A percentile compares a stretch with the other conserved stretches of the same genome.
These are phyloP conservation scores for Populus deltoides DNA, from an alignment of 345 rosid species.

Conservation along the genomic window DNA sequence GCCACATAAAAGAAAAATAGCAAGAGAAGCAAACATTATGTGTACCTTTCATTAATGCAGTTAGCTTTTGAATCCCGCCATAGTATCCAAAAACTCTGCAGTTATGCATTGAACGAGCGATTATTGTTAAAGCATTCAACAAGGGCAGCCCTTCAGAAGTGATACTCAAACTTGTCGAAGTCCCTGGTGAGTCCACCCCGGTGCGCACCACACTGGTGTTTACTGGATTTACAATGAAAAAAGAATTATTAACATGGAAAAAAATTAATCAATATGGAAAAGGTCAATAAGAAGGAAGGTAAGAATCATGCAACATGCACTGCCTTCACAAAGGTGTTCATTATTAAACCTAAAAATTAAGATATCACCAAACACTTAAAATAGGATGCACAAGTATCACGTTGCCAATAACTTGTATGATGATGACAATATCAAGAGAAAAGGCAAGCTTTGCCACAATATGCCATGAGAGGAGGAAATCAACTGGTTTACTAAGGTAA, in stretches of 20 bases:
- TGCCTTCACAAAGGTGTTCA: neutral
- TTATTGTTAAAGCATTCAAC: slow-evolving; percentile 56
- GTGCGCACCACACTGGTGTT: slow-evolving; percentile 31
- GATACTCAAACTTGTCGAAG: slow-evolving; percentile 38
- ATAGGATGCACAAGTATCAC: too few relatives aligned
- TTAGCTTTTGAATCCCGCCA: slow-evolving; percentile 68
- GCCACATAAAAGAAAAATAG: slow-evolving; percentile 1
- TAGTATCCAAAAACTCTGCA: slow-evolving; percentile 62
- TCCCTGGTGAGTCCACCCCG: slow-evolving; percentile 29
- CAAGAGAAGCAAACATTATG: neutral
- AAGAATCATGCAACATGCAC: neutral
- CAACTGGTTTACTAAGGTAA: too few relatives aligned
- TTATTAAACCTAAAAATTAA: too few relatives aligned
- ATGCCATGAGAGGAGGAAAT: too few relatives aligned
- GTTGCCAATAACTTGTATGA: too few relatives aligned
- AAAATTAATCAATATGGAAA: neutral
- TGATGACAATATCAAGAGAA: too few relatives aligned
- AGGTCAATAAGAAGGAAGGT: neutral
- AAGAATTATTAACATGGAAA: neutral
- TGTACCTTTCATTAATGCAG: slow-evolving; percentile 67
- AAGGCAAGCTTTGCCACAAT: too few relatives aligned
- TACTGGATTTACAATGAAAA: slow-evolving; percentile 39
- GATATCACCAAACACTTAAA: too few relatives aligned
- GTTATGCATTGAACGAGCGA: slow-evolving; percentile 64
- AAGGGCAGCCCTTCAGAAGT: slow-evolving; percentile 50